These are phyloP conservation scores for Apiotrichum gracile DNA, from an alignment of 1,284 basidiomycete genomes.

Conservation along the genomic window DNA sequence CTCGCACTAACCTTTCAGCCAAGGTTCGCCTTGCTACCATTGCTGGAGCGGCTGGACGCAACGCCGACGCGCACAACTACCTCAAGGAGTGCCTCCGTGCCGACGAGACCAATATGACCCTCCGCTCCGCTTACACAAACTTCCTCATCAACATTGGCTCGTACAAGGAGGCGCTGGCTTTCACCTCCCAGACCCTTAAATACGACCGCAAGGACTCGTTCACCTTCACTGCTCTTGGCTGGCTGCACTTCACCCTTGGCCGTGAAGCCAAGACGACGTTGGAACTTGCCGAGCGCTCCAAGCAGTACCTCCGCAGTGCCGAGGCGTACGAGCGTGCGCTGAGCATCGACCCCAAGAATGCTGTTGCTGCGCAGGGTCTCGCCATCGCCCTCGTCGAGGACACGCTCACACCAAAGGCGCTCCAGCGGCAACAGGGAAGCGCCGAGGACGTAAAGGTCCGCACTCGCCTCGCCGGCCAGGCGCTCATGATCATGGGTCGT, in stretches of 20 bases:
- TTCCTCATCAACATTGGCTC: constrained; percentile 61
- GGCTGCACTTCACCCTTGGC: constrained; percentile 74
- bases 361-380: constrained; percentile 84
- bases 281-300: constrained; percentile 65
- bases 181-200: constrained; percentile 76
- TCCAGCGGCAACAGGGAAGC: constrained; percentile 35
- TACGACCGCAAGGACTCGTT: constrained; percentile 81
- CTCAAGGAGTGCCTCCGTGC: constrained; percentile 68
- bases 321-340: constrained; percentile 89
- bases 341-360: constrained; percentile 70
- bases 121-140: constrained; percentile 72
- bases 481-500: constrained; percentile 77
- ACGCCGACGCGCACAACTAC: constrained; percentile 74
- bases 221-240: constrained; percentile 78
- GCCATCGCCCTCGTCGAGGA: constrained; percentile 89
- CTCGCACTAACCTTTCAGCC: constrained; percentile 51
- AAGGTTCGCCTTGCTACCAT: constrained; percentile 84
- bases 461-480: constrained; percentile 70
- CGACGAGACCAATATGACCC: constrained; percentile 37
- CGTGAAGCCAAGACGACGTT: constrained; percentile 53
- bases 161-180: constrained; percentile 69
- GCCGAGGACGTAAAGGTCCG: constrained; percentile 57
- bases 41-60: constrained; percentile 59
- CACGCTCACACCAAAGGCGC: constrained; percentile 55
- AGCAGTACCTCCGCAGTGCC: constrained; percentile 70